Evolutionary conservation across 495 filamentous ascomycete species (phyloP).

Genomic region (Sporormia fimetaria): DNA sequence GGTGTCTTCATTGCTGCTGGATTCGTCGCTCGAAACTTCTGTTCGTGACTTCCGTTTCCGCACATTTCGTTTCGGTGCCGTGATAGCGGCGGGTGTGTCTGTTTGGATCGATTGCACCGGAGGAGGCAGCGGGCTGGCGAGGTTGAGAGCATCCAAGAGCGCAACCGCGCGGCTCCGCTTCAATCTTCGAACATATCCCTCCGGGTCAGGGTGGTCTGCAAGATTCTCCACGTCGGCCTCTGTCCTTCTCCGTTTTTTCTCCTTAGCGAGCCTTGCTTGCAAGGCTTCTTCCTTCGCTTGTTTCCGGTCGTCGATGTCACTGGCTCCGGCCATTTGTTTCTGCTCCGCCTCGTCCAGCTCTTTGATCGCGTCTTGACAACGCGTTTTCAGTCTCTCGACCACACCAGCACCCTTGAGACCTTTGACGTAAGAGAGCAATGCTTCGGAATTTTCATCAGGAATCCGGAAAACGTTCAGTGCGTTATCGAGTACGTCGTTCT

Average conservation of each 20-base stretch:
- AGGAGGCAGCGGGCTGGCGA: conserved; percentile 4
- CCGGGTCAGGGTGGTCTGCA: conserved; percentile 2
- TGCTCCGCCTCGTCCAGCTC: conserved; percentile 12
- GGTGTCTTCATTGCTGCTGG: conserved; percentile 7
- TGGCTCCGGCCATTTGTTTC: conserved; percentile 21
- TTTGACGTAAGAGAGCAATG: conserved; percentile 16
- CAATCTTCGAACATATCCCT: conserved; percentile 17
- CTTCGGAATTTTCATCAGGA: conserved; percentile 10
- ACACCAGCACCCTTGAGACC: conserved; percentile 18
- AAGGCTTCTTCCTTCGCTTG: conserved; percentile 29
- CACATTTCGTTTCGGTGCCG: not conserved
- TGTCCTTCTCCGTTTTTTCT: conserved; percentile 17
- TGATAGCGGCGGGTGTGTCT: not conserved
- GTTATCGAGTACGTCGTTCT: conserved; percentile 72
- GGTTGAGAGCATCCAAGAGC: conserved; percentile 9
- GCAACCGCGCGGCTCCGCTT: conserved; percentile 16
- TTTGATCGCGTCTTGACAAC: conserved; percentile 24
- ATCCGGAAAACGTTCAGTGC: conserved; percentile 39
- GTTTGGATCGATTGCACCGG: not conserved
- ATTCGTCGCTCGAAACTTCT: conserved; percentile 9
- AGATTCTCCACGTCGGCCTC: conserved; percentile 24
- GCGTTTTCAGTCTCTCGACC: conserved; percentile 17
- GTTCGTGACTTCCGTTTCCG: conserved; percentile 13
- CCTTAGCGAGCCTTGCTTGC: conserved; percentile 13
- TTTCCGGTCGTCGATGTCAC: conserved; percentile 20